phyloP scores from a whole-genome alignment of 1,284 basidiomycete species.

The Marasmius sp. region DNA sequence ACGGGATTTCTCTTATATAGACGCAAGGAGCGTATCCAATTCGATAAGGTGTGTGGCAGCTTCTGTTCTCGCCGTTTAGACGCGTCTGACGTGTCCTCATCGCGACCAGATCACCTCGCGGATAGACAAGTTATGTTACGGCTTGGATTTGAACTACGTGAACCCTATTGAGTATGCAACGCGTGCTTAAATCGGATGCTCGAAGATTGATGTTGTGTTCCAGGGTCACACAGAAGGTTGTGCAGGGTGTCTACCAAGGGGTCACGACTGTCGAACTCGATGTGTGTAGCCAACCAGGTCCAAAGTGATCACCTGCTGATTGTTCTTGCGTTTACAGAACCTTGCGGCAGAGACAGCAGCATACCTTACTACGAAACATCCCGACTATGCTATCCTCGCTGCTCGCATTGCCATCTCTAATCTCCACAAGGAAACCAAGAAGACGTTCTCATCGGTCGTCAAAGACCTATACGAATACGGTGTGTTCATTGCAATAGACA shows the following conservation, averaged over 20 bases:
- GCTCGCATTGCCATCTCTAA: constrained; percentile 99
- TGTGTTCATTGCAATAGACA: constrained; percentile 33
- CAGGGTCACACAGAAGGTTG: constrained; percentile 92
- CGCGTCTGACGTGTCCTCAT: constrained; percentile 18
- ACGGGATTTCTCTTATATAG: constrained; percentile 36
- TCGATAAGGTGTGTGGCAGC: constrained; percentile 70
- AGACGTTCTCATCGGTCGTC: constrained; percentile 92
- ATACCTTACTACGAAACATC: constrained; percentile 94
- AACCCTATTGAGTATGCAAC: constrained; percentile 86
- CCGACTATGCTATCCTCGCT: constrained; percentile 97
- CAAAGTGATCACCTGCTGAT: neutral
- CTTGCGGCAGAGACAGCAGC: constrained; percentile 97
- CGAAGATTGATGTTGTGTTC: neutral
- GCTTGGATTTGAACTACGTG: constrained; percentile 91
- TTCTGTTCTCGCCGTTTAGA: constrained; percentile 9
- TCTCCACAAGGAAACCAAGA: constrained; percentile 99
- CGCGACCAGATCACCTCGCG: constrained; percentile 76
- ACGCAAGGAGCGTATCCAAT: constrained; percentile 84
- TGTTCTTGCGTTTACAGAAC: constrained; percentile 51
- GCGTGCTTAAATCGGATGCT: neutral
- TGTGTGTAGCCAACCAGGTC: constrained; percentile 45
- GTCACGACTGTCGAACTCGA: constrained; percentile 98
- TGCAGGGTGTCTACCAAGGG: constrained; percentile 92
- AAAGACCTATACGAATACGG: constrained; percentile 90
- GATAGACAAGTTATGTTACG: constrained; percentile 96